Evolutionary conservation across 352 stramenopile genomes (phyloP), one percentile per base, ranked within the genome.

Genomic region (Nothophytophthora sp.): DNA sequence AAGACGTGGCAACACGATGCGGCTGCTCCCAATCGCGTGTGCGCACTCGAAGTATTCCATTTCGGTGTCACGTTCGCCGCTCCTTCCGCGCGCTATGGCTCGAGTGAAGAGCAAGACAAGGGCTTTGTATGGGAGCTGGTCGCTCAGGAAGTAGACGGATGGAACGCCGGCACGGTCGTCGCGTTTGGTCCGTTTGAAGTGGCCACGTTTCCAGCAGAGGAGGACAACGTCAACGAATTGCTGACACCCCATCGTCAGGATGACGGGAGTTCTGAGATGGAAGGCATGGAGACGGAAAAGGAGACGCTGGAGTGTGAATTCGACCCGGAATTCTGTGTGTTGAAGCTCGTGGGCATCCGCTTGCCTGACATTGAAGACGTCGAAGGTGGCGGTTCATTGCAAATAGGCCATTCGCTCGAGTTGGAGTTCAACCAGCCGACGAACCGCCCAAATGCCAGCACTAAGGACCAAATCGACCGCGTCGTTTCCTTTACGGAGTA

Each of bases 401-500:
- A 55, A 25, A 40, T 45, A 19, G 76, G 71, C 28, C 68, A 90
- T 46, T 53, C 58, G 7, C 60, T 92, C 37, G 50, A 76, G 25
- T 28, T 92, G 13, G 56, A 79, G 42, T 92, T 90, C 41, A 48
- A 68, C 2, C 56, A 72, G 22, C 32, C 72, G 3, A 92, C 82
- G 5, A 90, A 83, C 36, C 54, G 50, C 9, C 79, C 80, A 18
- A 36, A 37, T 16, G 66, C 52, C 2, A 25, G 13, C 5, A 62
- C 64, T 0, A 76, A 69, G 13, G 23, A 64, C 5, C 55, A 68
- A 2, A 70, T 92, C n/a, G 59, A 69, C 27, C 25, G 24, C 1
- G 73, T 85, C 39, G 60, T 92, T 3, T 24, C 15, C 11, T 86
- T 92, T 45, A 60, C 70, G 7, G 58, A 68, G 28, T 86, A 90